Evolutionary conservation across 73 alveolate species (phyloP).

Genomic region (Tetrahymena elliotti): DNA sequence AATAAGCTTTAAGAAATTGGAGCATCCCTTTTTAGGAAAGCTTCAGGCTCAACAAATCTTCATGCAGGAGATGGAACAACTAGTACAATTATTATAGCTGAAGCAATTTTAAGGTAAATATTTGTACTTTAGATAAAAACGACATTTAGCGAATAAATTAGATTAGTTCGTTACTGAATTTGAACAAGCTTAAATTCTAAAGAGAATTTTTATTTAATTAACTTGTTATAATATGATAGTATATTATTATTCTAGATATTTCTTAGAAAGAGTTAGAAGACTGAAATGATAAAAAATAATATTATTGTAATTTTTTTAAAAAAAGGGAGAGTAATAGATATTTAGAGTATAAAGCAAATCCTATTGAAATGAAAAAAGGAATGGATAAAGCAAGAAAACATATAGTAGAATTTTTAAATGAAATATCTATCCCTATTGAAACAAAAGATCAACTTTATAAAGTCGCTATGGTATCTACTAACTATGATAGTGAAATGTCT

Average conservation of each 20-base stretch:
- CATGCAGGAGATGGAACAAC: constrained; percentile 95
- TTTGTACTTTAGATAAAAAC: no score
- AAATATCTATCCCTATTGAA: constrained; percentile 50
- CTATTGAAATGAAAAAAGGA: constrained; percentile 56
- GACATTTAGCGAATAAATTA: no score
- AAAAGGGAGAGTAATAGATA: constrained; percentile 27
- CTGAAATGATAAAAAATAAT: no score
- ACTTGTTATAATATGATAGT: no score
- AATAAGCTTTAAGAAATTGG: constrained; percentile 70
- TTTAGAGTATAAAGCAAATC: constrained; percentile 57
- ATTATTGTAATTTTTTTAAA: neutral
- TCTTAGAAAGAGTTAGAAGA: no score
- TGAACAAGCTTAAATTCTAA: no score
- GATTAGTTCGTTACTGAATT: neutral
- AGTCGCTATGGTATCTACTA: constrained; percentile 57
- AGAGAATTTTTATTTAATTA: neutral
- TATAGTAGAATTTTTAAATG: constrained; percentile 33
- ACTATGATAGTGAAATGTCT: constrained; percentile 46
- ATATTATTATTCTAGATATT: neutral
- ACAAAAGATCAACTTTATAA: constrained; percentile 48
- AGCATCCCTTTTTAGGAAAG: constrained; percentile 59
- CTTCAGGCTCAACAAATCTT: constrained; percentile 59
- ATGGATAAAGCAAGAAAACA: constrained; percentile 48
- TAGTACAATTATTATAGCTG: constrained; percentile 67
- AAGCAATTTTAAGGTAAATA: constrained; percentile 13